Evolutionary conservation across 345 rosid genomes (phyloP).

Genomic region (Chamaenerion angustifolium): DNA sequence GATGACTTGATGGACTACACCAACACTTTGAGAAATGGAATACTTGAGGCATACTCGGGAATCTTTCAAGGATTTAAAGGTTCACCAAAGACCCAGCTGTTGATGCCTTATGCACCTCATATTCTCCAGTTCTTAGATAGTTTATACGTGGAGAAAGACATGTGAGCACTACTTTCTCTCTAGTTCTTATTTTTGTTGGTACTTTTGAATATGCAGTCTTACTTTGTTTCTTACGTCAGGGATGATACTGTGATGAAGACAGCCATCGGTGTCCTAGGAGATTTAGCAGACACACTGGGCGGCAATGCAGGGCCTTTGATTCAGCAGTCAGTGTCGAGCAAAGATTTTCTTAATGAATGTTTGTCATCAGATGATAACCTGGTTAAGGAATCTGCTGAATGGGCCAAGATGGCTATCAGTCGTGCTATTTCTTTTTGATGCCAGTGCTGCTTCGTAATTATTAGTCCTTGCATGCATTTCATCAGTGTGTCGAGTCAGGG

Average conservation of each 20-base stretch:
- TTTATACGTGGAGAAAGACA: slow-evolving; percentile 31
- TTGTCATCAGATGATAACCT: slow-evolving; percentile 36
- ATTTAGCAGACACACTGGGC: slow-evolving; percentile 46
- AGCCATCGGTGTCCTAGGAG: slow-evolving; percentile 49
- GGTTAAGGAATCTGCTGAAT: slow-evolving; percentile 58
- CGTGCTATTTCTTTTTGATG: slow-evolving; percentile 42
- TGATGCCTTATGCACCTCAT: slow-evolving; percentile 36
- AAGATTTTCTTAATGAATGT: slow-evolving; percentile 41
- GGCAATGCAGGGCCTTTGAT: slow-evolving; percentile 40
- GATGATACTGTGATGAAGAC: slow-evolving; percentile 40
- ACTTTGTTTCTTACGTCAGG: slow-evolving; percentile 16
- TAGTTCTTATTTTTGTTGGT: neutral
- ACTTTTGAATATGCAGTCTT: neutral
- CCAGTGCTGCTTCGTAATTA: slow-evolving; percentile 11
- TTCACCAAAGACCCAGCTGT: slow-evolving; percentile 31
- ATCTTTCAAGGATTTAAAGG: slow-evolving; percentile 39
- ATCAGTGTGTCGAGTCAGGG: slow-evolving; percentile 34
- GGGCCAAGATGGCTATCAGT: slow-evolving; percentile 49
- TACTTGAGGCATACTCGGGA: slow-evolving; percentile 37
- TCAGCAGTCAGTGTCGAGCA: slow-evolving; percentile 41
- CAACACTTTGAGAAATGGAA: slow-evolving; percentile 33
- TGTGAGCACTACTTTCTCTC: slow-evolving; percentile 13
- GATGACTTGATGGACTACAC: slow-evolving; percentile 35
- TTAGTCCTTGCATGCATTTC: slow-evolving; percentile 37
- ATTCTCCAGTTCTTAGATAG: slow-evolving; percentile 36